Conservation (phyloP, 148 eudicot genomes). For the Amaranthus palmeri region DNA sequence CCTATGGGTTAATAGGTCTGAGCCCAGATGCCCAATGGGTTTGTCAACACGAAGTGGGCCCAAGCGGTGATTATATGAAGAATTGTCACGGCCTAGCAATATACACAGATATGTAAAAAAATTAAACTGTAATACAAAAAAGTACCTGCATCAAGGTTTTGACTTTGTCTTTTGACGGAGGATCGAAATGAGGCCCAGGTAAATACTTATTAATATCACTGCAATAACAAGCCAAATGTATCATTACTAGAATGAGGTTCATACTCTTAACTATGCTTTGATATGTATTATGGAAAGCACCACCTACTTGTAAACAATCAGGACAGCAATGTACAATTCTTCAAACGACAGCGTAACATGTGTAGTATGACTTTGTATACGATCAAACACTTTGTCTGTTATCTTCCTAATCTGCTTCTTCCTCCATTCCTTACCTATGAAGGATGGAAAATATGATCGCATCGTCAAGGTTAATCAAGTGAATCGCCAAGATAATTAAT, state of each 20-base stretch:
- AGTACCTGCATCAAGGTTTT: constrained; percentile 62
- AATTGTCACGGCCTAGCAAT: no score
- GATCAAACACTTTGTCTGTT: constrained; percentile 64
- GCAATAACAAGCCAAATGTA: constrained; percentile 13
- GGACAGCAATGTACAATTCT: constrained; percentile 80
- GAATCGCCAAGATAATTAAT: not conserved
- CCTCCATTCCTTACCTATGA: constrained; percentile 81
- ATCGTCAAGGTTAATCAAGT: not conserved
- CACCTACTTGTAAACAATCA: constrained; percentile 79
- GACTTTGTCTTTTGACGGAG: constrained; percentile 68
- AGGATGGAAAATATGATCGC: not conserved
- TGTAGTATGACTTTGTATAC: constrained; percentile 48
- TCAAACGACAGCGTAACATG: constrained; percentile 55
- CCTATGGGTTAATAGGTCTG: no score
- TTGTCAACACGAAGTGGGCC: no score
- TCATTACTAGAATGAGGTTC: not conserved
- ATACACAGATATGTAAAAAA: not conserved
- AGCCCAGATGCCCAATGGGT: no score
- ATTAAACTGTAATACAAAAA: not conserved
- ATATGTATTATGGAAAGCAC: not conserved
- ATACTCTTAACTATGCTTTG: not conserved
- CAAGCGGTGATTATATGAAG: no score
- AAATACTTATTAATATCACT: constrained; percentile 84
- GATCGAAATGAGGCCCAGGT: constrained; percentile 94
- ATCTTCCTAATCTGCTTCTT: constrained; percentile 59